Percentiles rank a stretch among this genome's conserved stretches.
These are phyloP conservation scores for Magnaporthiopsis incrustans DNA, from an alignment of 2,329 filamentous ascomycete species.

Conservation along the genomic window DNA sequence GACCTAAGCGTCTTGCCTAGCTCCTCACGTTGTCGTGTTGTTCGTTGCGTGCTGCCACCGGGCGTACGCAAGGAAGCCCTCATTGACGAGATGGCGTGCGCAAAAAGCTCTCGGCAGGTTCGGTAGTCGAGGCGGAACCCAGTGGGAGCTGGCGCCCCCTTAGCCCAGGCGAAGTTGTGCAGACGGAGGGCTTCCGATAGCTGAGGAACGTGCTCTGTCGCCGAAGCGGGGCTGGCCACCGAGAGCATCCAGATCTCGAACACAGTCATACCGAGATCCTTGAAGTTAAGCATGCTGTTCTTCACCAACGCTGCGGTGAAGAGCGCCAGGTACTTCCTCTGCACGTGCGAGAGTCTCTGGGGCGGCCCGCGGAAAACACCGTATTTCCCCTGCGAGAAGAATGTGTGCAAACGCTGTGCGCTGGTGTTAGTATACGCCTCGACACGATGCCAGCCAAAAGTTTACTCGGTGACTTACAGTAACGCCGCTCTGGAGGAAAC, in stretches of 20 bases:
- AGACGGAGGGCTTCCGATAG: constrained; percentile 38
- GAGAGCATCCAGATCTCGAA: constrained; percentile 45
- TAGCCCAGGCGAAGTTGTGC: constrained; percentile 22
- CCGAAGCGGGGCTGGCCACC: constrained; percentile 40
- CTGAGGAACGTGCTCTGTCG: constrained; percentile 39
- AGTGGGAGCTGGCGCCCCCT: background rate
- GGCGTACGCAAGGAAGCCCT: constrained; percentile 36
- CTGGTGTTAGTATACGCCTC: background rate
- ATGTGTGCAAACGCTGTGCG: constrained; percentile 30
- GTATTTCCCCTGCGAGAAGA: constrained; percentile 40
- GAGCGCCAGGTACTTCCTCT: constrained; percentile 39
- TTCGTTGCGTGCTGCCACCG: constrained; percentile 21
- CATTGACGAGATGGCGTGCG: constrained; percentile 41
- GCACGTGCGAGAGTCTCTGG: constrained; percentile 28
- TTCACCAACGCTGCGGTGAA: constrained; percentile 44
- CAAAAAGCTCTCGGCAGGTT: constrained; percentile 40
- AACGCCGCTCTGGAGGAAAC: constrained; percentile 37
- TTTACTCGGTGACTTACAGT: constrained; percentile 5
- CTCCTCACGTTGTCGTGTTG: constrained; percentile 16
- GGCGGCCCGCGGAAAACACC: constrained; percentile 38
- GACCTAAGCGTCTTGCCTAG: constrained; percentile 34
- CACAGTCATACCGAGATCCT: constrained; percentile 35
- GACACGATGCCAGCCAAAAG: background rate
- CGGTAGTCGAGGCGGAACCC: constrained; percentile 36
- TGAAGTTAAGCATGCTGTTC: constrained; percentile 37